These are phyloP conservation scores for Lasiodiplodia gonubiensis DNA, from an alignment of 2,329 filamentous ascomycete genomes.

Conservation along the genomic window DNA sequence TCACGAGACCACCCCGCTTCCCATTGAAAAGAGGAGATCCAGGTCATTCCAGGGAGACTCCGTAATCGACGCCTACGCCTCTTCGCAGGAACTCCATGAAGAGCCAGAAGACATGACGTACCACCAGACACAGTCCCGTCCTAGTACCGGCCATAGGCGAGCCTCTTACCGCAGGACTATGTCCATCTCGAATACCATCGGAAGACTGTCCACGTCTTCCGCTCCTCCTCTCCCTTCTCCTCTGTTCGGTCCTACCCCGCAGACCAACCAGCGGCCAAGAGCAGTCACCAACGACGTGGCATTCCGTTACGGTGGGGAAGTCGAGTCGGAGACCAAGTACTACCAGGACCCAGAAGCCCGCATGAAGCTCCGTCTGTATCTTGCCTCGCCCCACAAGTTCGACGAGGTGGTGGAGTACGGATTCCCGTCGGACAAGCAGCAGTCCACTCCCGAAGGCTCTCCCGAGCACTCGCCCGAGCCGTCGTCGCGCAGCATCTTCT, in stretches of 20 bases:
- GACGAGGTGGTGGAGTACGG: constrained; percentile 95
- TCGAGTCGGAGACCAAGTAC: constrained; percentile 75
- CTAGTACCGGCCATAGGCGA: constrained; percentile 14
- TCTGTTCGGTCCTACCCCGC: constrained; percentile 35
- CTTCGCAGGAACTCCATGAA: constrained; percentile 4
- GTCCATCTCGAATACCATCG: constrained; percentile 71
- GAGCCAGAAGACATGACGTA: constrained; percentile 1
- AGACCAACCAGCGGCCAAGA: constrained; percentile 30
- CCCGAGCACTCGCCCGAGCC: constrained; percentile 17
- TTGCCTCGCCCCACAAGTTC: constrained; percentile 91
- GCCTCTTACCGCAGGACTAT: constrained; percentile 71
- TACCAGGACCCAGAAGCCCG: constrained; percentile 91
- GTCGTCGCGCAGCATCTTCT: constrained; percentile 28
- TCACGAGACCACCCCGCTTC: neutral
- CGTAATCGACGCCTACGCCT: constrained; percentile 1
- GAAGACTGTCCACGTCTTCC: constrained; percentile 58
- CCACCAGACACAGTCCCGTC: constrained; percentile 21
- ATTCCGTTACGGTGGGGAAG: constrained; percentile 39
- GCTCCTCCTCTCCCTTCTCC: constrained; percentile 53
- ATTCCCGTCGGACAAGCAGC: constrained; percentile 66
- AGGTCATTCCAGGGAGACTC: constrained; percentile 17
- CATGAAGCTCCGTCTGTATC: constrained; percentile 81
- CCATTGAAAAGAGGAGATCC: constrained; percentile 22
- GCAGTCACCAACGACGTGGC: constrained; percentile 28
- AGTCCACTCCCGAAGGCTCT: constrained; percentile 12